phyloP scores from a whole-genome alignment of 1,284 basidiomycete species.

The Wolfiporia cocos region DNA sequence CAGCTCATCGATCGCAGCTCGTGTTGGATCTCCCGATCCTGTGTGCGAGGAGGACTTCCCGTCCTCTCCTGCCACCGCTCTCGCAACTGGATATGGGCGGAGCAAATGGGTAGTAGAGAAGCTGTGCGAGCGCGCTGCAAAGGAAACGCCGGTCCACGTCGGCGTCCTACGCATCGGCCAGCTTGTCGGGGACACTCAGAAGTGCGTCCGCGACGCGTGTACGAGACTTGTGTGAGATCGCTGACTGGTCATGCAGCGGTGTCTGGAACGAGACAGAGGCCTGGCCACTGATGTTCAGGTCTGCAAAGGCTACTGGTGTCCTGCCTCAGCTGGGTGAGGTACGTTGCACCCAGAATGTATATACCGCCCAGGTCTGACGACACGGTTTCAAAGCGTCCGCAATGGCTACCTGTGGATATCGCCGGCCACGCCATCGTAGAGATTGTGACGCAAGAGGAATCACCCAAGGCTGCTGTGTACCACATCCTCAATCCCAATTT shows the following conservation, averaged over 20 bases:
- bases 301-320: constrained; percentile 35
- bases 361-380: neutral
- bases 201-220: constrained; percentile 7
- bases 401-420: constrained; percentile 56
- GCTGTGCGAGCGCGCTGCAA: constrained; percentile 37
- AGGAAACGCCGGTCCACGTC: constrained; percentile 26
- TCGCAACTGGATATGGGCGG: constrained; percentile 48
- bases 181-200: constrained; percentile 44
- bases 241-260: constrained; percentile 25
- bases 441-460: constrained; percentile 23
- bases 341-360: constrained; percentile 6
- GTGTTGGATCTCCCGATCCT: constrained; percentile 23
- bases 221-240: neutral
- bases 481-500: constrained; percentile 41
- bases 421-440: constrained; percentile 48
- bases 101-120: constrained; percentile 62
- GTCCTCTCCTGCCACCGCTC: constrained; percentile 30
- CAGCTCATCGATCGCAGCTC: constrained; percentile 46
- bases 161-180: constrained; percentile 44
- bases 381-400: constrained; percentile 25
- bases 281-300: constrained; percentile 25
- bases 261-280: constrained; percentile 59
- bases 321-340: constrained; percentile 41
- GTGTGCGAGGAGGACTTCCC: constrained; percentile 34
- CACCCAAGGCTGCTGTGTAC: constrained; percentile 28